Conservation (phyloP, 1,284 basidiomycete genomes). For the Quambalaria eucalypti region DNA sequence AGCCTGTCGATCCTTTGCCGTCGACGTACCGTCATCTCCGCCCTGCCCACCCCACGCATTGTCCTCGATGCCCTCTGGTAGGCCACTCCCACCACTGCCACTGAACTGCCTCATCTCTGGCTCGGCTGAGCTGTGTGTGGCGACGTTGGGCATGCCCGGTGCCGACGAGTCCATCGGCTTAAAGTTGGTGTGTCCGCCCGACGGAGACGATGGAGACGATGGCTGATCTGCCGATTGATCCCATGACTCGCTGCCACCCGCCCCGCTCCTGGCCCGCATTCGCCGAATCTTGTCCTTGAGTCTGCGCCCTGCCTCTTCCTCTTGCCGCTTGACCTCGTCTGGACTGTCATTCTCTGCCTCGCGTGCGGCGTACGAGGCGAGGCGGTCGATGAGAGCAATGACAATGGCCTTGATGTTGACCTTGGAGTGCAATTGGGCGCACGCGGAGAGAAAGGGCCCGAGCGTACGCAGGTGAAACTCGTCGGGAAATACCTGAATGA, state of each 20-base stretch:
- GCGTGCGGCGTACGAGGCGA: constrained; percentile 42
- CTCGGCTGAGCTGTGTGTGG: constrained; percentile 38
- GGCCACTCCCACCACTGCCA: constrained; percentile 20
- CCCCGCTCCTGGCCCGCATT: constrained; percentile 17
- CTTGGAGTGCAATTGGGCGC: constrained; percentile 43
- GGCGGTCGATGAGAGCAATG: constrained; percentile 43
- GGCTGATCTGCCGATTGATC: constrained; percentile 11
- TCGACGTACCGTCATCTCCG: not conserved
- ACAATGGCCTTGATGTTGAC: constrained; percentile 47
- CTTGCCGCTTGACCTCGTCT: constrained; percentile 40
- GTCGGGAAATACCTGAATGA: constrained; percentile 47
- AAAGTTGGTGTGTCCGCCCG: not conserved
- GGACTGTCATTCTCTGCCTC: constrained; percentile 45
- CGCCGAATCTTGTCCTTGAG: constrained; percentile 41
- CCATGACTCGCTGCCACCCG: constrained; percentile 24
- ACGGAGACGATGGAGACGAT: not conserved
- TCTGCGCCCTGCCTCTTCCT: constrained; percentile 35
- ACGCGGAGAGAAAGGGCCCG: constrained; percentile 41
- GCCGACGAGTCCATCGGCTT: constrained; percentile 19
- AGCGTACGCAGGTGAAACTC: constrained; percentile 45
- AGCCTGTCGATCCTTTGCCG: not conserved
- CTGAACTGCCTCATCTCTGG: constrained; percentile 1
- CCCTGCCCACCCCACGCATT: constrained; percentile 21
- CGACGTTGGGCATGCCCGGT: constrained; percentile 28
- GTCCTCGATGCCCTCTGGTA: constrained; percentile 38